Conservation (phyloP, 1,284 basidiomycete species). For the Heterobasidion annosum region DNA sequence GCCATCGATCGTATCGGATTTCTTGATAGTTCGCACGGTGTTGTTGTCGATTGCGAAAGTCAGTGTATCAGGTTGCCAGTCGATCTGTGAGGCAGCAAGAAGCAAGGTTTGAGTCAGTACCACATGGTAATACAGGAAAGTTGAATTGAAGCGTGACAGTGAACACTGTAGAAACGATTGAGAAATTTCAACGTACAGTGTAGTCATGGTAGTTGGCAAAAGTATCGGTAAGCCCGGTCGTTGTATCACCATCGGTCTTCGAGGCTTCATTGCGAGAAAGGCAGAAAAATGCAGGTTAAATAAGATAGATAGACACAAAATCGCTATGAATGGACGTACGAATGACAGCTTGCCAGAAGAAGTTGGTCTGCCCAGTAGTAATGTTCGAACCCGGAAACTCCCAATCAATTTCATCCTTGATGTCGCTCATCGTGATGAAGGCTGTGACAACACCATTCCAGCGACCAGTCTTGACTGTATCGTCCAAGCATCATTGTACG, state of each 20-base stretch:
- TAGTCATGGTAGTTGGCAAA: conserved; percentile 69
- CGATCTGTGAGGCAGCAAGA: conserved; percentile 34
- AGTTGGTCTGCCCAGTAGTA: conserved; percentile 66
- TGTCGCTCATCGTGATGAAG: conserved; percentile 79
- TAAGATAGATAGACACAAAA: neutral
- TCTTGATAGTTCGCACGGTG: conserved; percentile 57
- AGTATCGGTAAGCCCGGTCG: conserved; percentile 47
- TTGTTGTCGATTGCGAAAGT: conserved; percentile 66
- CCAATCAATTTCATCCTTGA: conserved; percentile 86
- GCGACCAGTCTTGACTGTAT: conserved; percentile 54
- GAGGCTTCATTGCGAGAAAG: conserved; percentile 20
- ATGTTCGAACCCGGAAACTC: conserved; percentile 64
- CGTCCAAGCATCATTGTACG: neutral
- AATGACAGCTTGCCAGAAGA: conserved; percentile 69
- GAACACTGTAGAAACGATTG: neutral
- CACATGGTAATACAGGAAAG: too few species aligned
- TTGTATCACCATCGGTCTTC: conserved; percentile 35
- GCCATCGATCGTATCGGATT: conserved; percentile 42
- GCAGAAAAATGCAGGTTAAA: neutral
- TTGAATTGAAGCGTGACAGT: neutral
- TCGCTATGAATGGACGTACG: conserved; percentile 35
- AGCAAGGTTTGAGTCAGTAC: neutral
- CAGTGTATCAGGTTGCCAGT: conserved; percentile 68
- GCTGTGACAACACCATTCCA: conserved; percentile 76
- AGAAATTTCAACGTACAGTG: conserved; percentile 35